phyloP scores from a whole-genome alignment of 345 rosid genomes.

The Rhodamnia rubescens region DNA sequence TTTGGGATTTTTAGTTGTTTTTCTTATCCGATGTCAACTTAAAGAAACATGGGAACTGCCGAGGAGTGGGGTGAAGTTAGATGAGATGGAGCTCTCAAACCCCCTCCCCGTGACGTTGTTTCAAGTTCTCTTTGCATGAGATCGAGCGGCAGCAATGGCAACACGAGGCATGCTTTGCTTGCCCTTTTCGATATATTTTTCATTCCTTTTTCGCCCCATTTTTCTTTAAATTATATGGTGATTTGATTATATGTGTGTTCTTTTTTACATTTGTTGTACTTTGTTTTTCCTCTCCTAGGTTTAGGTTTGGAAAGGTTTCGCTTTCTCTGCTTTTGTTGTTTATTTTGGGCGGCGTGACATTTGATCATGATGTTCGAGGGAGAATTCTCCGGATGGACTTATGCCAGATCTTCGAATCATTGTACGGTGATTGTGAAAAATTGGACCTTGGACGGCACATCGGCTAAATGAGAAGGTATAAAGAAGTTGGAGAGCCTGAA shows the following conservation, averaged over 20 bases:
- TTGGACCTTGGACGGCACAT: not conserved
- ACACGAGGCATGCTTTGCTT: not conserved
- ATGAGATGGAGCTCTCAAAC: slow-evolving; percentile 34
- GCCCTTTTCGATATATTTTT: not conserved
- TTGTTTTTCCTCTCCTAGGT: not conserved
- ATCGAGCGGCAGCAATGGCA: slow-evolving; percentile 6
- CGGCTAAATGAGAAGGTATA: not conserved
- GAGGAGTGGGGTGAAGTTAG: slow-evolving; percentile 14
- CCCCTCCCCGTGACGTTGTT: slow-evolving; percentile 18
- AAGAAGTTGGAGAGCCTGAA: not conserved
- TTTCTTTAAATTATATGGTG: not conserved
- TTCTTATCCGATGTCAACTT: not conserved
- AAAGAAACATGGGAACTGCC: slow-evolving; percentile 2
- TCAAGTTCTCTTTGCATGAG: not conserved
- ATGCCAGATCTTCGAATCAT: not conserved
- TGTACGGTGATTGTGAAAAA: not conserved
- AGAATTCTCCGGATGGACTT: not conserved
- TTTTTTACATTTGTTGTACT: not conserved
- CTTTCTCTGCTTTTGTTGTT: not conserved
- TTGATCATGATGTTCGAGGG: not conserved
- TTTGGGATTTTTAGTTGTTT: not conserved
- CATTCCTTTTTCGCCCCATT: not conserved
- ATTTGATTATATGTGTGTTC: not conserved
- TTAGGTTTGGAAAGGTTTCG: not conserved
- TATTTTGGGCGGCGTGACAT: not conserved